These are phyloP conservation scores for Aschersonia sp. DNA, from an alignment of 2,329 filamentous ascomycete species.

Conservation along the genomic window DNA sequence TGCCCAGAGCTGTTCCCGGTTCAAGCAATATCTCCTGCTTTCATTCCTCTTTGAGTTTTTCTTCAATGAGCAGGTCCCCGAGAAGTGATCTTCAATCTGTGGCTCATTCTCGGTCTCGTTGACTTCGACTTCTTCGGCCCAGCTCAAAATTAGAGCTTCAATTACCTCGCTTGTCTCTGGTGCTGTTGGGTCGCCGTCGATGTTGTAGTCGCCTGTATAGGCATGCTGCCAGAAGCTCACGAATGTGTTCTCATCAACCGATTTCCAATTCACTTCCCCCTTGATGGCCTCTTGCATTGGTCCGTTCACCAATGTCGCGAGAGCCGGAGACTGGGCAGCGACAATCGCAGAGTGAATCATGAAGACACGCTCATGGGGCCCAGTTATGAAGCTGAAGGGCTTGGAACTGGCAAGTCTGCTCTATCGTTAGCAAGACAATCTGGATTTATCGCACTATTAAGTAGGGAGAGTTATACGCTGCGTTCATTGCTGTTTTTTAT, in stretches of 20 bases:
- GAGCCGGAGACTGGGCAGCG: neutral
- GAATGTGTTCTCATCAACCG: neutral
- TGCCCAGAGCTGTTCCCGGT: neutral
- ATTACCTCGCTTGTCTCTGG: neutral
- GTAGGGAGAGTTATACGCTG: neutral
- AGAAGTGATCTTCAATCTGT: neutral
- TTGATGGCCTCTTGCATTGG: neutral
- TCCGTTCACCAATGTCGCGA: neutral
- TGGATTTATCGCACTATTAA: neutral
- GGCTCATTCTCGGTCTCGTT: neutral
- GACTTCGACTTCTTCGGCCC: neutral
- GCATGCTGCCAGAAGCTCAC: slow-evolving; percentile 1
- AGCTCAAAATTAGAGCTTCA: neutral
- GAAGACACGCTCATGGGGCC: neutral
- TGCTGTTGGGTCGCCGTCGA: neutral
- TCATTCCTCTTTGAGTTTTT: neutral
- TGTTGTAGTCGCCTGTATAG: neutral
- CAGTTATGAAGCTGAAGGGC: neutral
- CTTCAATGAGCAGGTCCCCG: neutral
- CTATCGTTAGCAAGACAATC: neutral
- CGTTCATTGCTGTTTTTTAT: neutral
- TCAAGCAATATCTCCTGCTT: neutral
- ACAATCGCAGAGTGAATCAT: neutral
- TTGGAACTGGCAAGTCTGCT: neutral
- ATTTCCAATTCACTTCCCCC: neutral